phyloP scores from a whole-genome alignment of 306 rosid genomes.

The Ormosia semicastrata region DNA sequence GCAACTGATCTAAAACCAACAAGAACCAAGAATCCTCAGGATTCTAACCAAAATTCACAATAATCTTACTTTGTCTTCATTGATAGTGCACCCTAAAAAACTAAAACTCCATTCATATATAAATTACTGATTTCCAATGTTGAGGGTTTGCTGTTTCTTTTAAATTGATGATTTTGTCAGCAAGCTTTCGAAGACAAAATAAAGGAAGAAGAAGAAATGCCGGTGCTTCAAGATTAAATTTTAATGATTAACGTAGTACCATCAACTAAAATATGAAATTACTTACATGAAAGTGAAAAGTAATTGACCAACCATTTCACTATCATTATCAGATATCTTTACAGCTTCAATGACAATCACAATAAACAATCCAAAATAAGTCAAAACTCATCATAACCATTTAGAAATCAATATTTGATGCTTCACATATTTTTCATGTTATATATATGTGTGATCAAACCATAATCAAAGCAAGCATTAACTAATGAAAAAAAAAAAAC shows the following conservation, averaged over 20 bases:
- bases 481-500: background rate
- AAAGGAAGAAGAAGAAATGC: background rate
- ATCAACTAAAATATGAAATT: background rate
- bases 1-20: background rate
- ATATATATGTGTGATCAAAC: constrained; percentile 1
- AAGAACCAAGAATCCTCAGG: background rate
- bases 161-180: background rate
- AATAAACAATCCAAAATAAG: constrained; percentile 6
- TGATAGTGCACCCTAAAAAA: background rate
- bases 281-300: background rate
- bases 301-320: background rate
- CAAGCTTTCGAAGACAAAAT: background rate
- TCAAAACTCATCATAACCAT: background rate
- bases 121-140: background rate
- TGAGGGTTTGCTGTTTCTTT: background rate
- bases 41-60: constrained; percentile 12
- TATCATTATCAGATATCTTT: background rate
- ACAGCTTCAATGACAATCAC: background rate
- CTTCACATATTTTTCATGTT: background rate
- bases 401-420: background rate
- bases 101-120: background rate
- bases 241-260: background rate
- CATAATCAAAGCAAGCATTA: constrained; percentile 3
- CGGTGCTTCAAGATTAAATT: background rate
- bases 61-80: background rate